A percentile compares a stretch with the other conserved stretches of the same genome.
Evolutionary conservation across 768 basidiomycete genomes (phyloP).

Genomic region (Tylopilus subfusipes): DNA sequence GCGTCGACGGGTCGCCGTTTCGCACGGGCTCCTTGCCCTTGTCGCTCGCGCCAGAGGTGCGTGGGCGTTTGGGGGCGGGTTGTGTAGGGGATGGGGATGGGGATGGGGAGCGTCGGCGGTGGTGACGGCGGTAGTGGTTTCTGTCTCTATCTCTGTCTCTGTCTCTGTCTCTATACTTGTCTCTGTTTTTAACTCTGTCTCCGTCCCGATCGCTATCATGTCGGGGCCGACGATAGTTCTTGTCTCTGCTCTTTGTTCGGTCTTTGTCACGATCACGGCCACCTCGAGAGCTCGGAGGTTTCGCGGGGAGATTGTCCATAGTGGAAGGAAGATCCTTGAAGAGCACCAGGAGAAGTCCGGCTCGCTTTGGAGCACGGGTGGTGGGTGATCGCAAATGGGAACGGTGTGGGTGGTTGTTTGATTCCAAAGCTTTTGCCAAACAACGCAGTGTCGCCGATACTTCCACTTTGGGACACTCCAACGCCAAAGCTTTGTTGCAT

Average conservation of each 20-base stretch:
- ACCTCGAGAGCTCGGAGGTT: constrained; percentile 18
- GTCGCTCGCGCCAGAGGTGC: constrained; percentile 4
- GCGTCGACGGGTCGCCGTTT: constrained; percentile 3
- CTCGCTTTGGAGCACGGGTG: not conserved
- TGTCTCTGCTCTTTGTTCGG: not conserved
- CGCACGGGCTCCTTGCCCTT: constrained; percentile 20
- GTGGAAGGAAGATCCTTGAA: not conserved
- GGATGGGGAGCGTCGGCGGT: constrained; percentile 12
- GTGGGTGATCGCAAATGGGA: no score
- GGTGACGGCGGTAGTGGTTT: not conserved
- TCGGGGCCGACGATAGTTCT: constrained; percentile 5
- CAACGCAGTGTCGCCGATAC: not conserved
- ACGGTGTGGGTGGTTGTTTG: constrained; percentile 30
- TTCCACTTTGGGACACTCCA: not conserved
- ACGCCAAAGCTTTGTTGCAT: no score
- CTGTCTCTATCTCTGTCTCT: not conserved
- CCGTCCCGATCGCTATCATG: constrained; percentile 7
- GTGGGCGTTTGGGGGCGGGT: constrained; percentile 17
- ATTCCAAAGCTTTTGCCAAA: constrained; percentile 24
- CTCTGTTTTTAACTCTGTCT: not conserved
- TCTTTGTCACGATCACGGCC: constrained; percentile 11
- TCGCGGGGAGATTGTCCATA: constrained; percentile 22
- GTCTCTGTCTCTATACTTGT: not conserved
- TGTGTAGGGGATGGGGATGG: constrained; percentile 19
- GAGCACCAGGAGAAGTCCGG: not conserved